A percentile compares a stretch with the other conserved stretches of the same genome.
phyloP scores from a whole-genome alignment of 2,329 filamentous ascomycete genomes.

The Hypoxylon sp. region DNA sequence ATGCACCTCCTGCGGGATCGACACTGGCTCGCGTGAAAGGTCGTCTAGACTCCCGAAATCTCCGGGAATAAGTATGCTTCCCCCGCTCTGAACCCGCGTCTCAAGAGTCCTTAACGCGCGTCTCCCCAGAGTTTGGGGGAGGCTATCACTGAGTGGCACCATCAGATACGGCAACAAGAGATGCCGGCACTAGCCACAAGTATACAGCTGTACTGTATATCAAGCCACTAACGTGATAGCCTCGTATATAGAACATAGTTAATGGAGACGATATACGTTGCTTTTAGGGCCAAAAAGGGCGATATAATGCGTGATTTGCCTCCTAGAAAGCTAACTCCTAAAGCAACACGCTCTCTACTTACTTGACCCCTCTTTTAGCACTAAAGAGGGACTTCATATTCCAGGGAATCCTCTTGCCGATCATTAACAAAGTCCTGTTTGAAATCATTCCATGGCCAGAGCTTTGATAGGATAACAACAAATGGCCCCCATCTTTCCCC shows the following conservation, averaged over 20 bases:
- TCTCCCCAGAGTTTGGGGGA: slow-evolving; percentile 27
- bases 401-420: slow-evolving; percentile 40
- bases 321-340: slow-evolving; percentile 1
- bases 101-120: slow-evolving; percentile 37
- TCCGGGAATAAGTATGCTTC: slow-evolving; percentile 35
- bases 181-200: slow-evolving; percentile 19
- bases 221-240: slow-evolving; percentile 9
- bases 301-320: slow-evolving; percentile 16
- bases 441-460: slow-evolving; percentile 34
- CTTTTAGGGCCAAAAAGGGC: slow-evolving; percentile 14
- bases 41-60: slow-evolving; percentile 37
- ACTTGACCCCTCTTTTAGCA: slow-evolving; percentile 16
- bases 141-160: slow-evolving; percentile 11
- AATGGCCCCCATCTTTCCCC: slow-evolving; percentile 47
- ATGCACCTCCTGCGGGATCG: slow-evolving; percentile 37
- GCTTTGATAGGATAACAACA: slow-evolving; percentile 43
- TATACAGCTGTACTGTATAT: slow-evolving; percentile 13
- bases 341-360: not conserved
- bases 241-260: slow-evolving; percentile 12
- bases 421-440: slow-evolving; percentile 41
- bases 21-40: slow-evolving; percentile 34
- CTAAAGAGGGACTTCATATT: slow-evolving; percentile 19
- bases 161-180: slow-evolving; percentile 15
- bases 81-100: slow-evolving; percentile 31
- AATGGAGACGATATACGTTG: not conserved